Percentiles rank a stretch among this genome's conserved stretches.
Evolutionary conservation across 768 basidiomycete species (phyloP).

Genomic region (Russula abietina): DNA sequence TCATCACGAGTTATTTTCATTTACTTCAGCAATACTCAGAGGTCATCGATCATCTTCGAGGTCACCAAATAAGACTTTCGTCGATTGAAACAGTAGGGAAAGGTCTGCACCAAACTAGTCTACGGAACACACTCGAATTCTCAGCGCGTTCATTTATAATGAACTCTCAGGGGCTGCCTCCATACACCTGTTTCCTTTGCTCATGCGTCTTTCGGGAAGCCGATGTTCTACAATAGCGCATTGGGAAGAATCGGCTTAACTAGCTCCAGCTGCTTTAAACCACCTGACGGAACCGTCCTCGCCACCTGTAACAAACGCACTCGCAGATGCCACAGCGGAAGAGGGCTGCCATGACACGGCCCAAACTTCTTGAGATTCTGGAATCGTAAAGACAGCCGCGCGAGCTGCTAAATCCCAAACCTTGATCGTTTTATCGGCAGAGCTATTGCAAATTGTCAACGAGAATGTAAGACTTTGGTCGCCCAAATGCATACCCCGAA

Average conservation of each 20-base stretch:
- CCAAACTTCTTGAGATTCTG: conserved; percentile 81
- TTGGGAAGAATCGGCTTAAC: conserved; percentile 23
- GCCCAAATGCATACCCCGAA: conserved; percentile 57
- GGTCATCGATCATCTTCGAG: not conserved
- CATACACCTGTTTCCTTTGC: not conserved
- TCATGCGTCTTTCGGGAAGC: not conserved
- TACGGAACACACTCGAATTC: not conserved
- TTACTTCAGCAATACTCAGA: not conserved
- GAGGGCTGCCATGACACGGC: conserved; percentile 74
- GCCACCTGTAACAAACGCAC: conserved; percentile 68
- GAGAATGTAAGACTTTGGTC: not conserved
- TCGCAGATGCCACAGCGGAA: conserved; percentile 47
- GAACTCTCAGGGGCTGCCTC: not conserved
- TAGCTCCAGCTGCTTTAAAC: conserved; percentile 68
- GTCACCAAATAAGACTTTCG: not conserved
- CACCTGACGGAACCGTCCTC: conserved; percentile 70
- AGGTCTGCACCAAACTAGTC: not conserved
- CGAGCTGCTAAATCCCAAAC: conserved; percentile 81
- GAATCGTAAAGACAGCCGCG: conserved; percentile 66
- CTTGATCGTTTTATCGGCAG: conserved; percentile 80
- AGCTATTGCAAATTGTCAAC: conserved; percentile 38
- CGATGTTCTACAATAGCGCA: not conserved
- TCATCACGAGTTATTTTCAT: not conserved
- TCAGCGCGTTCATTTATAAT: not conserved
- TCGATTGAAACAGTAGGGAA: not conserved